Evolutionary conservation across 164 flowering plant species (phyloP).

Genomic region (Paratinospora sagittata): DNA sequence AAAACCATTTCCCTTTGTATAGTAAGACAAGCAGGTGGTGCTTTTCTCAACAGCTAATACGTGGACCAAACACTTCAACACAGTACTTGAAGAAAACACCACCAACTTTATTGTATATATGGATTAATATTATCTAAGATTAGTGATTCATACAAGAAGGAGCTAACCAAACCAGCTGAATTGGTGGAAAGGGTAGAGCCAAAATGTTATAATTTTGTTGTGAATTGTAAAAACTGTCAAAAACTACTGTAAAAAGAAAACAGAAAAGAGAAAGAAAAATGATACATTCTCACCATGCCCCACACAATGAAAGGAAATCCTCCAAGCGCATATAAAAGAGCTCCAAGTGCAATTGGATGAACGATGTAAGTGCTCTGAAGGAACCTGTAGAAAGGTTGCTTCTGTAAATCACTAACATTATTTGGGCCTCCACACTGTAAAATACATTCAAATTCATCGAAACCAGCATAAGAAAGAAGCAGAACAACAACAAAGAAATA

Average conservation of each 20-base stretch:
- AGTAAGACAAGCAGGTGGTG: neutral
- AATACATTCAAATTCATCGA: neutral
- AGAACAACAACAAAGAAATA: no score
- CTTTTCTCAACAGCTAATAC: neutral
- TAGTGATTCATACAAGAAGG: no score
- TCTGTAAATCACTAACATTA: constrained; percentile 74
- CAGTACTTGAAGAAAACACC: neutral
- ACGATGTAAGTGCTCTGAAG: constrained; percentile 47
- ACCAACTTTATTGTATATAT: neutral
- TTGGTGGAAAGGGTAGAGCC: neutral
- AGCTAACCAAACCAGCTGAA: neutral
- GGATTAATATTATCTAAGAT: neutral
- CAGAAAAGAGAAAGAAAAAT: neutral
- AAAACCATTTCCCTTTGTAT: neutral
- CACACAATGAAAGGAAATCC: constrained; percentile 82
- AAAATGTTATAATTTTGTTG: neutral
- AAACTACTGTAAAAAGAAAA: neutral
- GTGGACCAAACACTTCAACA: neutral
- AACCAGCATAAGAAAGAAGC: neutral
- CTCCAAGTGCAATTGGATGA: constrained; percentile 67
- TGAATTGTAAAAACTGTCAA: neutral
- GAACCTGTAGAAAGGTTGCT: constrained; percentile 68
- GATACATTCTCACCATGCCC: constrained; percentile 70
- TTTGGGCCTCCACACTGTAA: constrained; percentile 64
- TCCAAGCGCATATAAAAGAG: constrained; percentile 54